Evolutionary conservation across 495 filamentous ascomycete genomes (phyloP), one percentile per base, ranked within the genome.

Genomic region (Niebla homalea): DNA sequence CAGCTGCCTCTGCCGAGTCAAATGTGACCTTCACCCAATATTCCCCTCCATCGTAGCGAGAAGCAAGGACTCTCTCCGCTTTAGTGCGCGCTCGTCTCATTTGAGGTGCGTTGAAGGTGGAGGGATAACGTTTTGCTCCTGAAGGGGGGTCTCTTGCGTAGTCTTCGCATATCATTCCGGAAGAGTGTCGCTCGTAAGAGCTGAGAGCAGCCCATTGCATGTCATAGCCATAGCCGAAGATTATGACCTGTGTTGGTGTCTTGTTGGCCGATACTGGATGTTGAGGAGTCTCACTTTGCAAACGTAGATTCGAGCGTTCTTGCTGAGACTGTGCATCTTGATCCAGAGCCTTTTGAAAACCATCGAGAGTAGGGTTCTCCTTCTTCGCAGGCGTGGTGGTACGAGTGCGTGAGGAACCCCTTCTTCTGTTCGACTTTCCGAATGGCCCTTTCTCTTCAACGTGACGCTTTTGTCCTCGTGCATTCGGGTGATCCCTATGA

Each of bases 1-100:
- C 84, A 18, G 87, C 89, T 4, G 87, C 81, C 51, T 82, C 76
- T 29, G 78, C 72, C 5, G 84, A 87, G 65, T 93, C 86, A 56
- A 90, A 95, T 1, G 89, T 95, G 46, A 95, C 74, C 59, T 94
- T 94, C 57, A 95, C 85, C 89, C 89, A 95, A 67, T 89, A 78
- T 52, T 80, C 75, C 15, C 89, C 89, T 48, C 86, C 81, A 19
- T 80, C 79, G 53, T 83, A 84, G 43, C 70, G 74, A 64, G 84
- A 85, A 51, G 86, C 82, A 61, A 87, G 84, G 48, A 70, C 71
- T 54, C 85, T 79, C 56, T 90, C 86, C 32, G 78, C 75, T 22
- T 72, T 62, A 15, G 85, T 81, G 16, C 93, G 62, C 5, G 76
- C 70, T 35, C 71, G 70, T 36, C 67, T 70, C 36, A 79, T 71